A percentile compares a stretch with the other conserved stretches of the same genome.
Conservation (phyloP, 805 yeast species). For the Myxozyma neotropica region DNA sequence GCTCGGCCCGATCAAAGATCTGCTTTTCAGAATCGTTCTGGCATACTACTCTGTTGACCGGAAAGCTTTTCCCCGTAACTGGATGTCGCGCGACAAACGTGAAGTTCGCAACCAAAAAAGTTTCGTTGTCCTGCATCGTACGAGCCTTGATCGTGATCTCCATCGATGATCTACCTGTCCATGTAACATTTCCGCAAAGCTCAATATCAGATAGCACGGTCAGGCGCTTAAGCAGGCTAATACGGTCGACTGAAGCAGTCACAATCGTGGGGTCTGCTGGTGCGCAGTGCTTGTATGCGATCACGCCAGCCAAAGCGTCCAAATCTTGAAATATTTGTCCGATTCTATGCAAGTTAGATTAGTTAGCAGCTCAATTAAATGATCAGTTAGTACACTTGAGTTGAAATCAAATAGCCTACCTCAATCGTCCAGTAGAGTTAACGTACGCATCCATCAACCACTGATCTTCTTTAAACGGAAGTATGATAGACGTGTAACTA, state of each 20-base stretch:
- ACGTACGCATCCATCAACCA: constrained; percentile 85
- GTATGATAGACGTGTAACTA: constrained; percentile 53
- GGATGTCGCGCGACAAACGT: constrained; percentile 97
- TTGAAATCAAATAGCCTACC: constrained; percentile 1
- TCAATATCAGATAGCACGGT: constrained; percentile 76
- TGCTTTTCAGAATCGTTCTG: constrained; percentile 73
- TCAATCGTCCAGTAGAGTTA: constrained; percentile 79
- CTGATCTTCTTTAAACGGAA: constrained; percentile 83
- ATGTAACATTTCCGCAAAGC: constrained; percentile 86
- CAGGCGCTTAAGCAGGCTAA: constrained; percentile 79
- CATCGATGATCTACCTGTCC: constrained; percentile 96
- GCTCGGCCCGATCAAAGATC: constrained; percentile 85
- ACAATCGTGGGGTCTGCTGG: constrained; percentile 96
- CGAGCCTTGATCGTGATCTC: constrained; percentile 91
- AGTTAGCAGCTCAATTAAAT: no score
- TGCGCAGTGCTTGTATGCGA: constrained; percentile 88
- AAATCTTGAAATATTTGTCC: constrained; percentile 94
- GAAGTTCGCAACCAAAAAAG: constrained; percentile 85
- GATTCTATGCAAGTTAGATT: constrained; percentile 50
- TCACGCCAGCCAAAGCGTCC: constrained; percentile 91
- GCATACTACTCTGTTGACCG: constrained; percentile 80
- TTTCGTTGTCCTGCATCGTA: constrained; percentile 67
- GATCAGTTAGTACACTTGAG: neutral
- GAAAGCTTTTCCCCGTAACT: constrained; percentile 83
- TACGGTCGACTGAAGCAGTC: constrained; percentile 91